Conservation (phyloP, 2,329 filamentous ascomycete species). For the Fusarium chaquense region DNA sequence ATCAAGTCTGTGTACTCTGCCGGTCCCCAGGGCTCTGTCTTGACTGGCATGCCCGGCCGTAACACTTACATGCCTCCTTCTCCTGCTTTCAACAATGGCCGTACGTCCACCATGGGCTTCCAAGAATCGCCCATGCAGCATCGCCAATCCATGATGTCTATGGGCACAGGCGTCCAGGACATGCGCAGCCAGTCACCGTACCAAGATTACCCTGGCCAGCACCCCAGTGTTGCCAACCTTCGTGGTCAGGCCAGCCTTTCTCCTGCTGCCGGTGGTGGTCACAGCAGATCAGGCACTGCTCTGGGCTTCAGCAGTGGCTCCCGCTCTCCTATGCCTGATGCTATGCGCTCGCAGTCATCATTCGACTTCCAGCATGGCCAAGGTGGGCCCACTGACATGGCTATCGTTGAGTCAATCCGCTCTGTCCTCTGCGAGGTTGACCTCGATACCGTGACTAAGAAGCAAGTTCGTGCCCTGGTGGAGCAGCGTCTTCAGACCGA, state of each 20-base stretch:
- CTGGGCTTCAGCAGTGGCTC: conserved; percentile 63
- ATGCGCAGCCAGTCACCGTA: conserved; percentile 68
- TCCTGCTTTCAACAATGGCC: conserved; percentile 72
- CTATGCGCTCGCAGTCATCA: conserved; percentile 63
- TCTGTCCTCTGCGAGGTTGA: conserved; percentile 88
- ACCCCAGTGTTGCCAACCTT: conserved; percentile 72
- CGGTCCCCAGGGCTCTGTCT: conserved; percentile 86
- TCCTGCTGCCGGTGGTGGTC: conserved; percentile 54
- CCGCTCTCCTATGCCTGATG: conserved; percentile 60
- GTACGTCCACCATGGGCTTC: conserved; percentile 59
- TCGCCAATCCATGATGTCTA: conserved; percentile 80
- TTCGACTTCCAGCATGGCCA: conserved; percentile 72
- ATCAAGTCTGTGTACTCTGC: conserved; percentile 97
- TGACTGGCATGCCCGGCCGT: conserved; percentile 82
- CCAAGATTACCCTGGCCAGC: conserved; percentile 64
- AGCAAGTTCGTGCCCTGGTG: conserved; percentile 90
- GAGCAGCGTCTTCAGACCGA: conserved; percentile 95
- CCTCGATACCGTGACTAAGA: conserved; percentile 97
- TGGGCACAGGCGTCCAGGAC: conserved; percentile 62
- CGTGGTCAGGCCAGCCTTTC: conserved; percentile 63
- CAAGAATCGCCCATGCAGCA: conserved; percentile 58
- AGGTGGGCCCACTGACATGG: conserved; percentile 79
- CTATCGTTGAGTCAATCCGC: conserved; percentile 87
- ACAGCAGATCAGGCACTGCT: conserved; percentile 58
- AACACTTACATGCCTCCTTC: conserved; percentile 86